Percentiles rank a stretch among this genome's conserved stretches.
phyloP scores from a whole-genome alignment of 2,329 filamentous ascomycete genomes.

The Mollisia scopiformis region DNA sequence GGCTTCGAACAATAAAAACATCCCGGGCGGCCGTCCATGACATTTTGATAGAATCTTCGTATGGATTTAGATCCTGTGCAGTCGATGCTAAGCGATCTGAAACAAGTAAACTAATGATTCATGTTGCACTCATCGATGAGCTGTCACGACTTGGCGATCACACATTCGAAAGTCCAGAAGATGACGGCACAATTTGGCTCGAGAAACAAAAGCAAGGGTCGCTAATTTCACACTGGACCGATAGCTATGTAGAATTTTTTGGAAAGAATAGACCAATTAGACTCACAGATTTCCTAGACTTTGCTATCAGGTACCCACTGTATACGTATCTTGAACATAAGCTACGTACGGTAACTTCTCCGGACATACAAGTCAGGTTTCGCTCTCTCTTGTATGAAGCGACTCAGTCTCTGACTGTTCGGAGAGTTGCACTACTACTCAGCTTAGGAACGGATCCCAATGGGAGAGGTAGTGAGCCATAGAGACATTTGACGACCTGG shows the following conservation, averaged over 20 bases:
- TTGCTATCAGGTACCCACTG: background rate
- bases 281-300: background rate
- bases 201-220: background rate
- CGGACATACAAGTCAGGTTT: background rate
- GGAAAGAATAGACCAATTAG: too few species aligned
- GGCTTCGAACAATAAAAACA: background rate
- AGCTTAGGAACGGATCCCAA: background rate
- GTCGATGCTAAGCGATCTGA: background rate
- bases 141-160: background rate
- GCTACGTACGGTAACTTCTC: background rate
- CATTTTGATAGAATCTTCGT: background rate
- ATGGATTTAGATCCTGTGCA: background rate
- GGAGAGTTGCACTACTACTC: background rate
- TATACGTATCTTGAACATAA: background rate
- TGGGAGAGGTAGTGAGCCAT: background rate
- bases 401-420: background rate
- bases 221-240: background rate
- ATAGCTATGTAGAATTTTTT: too few species aligned
- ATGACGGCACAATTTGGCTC: background rate
- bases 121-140: background rate
- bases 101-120: background rate
- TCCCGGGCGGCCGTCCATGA: too few species aligned
- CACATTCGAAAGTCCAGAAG: background rate
- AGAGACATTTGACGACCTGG: background rate
- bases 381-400: background rate